phyloP scores from a whole-genome alignment of 805 yeast species.

The Candida coquimbonensis region DNA sequence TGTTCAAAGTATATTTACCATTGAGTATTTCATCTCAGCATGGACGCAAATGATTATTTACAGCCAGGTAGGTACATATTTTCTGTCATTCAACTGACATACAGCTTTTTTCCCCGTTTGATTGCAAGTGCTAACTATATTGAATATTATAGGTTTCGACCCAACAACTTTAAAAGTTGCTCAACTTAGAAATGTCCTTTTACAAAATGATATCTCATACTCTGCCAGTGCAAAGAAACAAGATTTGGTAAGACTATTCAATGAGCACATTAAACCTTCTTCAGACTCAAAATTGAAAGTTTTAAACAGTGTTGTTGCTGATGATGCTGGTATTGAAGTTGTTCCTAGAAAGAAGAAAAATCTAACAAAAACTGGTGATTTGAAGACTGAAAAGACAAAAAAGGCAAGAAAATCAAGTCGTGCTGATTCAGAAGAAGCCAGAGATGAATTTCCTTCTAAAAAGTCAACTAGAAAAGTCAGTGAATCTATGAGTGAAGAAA shows the following conservation, averaged over 20 bases:
- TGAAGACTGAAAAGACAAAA: constrained; percentile 8
- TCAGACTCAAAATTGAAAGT: constrained; percentile 34
- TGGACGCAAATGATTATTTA: constrained; percentile 32
- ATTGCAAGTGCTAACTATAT: not conserved
- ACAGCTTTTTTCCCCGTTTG: not conserved
- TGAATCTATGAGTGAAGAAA: constrained; percentile 13
- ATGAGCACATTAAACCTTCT: constrained; percentile 43
- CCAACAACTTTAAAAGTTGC: constrained; percentile 60
- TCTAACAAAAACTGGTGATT: not conserved
- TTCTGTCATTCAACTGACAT: constrained; percentile 24
- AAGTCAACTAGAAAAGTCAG: constrained; percentile 16
- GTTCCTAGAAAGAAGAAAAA: constrained; percentile 21
- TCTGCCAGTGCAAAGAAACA: constrained; percentile 63
- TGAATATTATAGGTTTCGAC: constrained; percentile 46
- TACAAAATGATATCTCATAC: constrained; percentile 53
- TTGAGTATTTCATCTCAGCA: constrained; percentile 5
- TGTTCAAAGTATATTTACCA: not conserved
- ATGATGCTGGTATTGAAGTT: constrained; percentile 33
- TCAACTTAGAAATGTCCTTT: constrained; percentile 59
- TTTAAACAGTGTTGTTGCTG: constrained; percentile 25
- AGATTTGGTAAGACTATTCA: constrained; percentile 54
- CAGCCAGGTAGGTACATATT: constrained; percentile 38
- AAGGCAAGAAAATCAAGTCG: constrained; percentile 1
- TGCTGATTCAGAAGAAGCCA: not conserved
- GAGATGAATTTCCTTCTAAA: constrained; percentile 5